Evolutionary conservation across 306 rosid genomes (phyloP).

Genomic region (Spatholobus suberectus): DNA sequence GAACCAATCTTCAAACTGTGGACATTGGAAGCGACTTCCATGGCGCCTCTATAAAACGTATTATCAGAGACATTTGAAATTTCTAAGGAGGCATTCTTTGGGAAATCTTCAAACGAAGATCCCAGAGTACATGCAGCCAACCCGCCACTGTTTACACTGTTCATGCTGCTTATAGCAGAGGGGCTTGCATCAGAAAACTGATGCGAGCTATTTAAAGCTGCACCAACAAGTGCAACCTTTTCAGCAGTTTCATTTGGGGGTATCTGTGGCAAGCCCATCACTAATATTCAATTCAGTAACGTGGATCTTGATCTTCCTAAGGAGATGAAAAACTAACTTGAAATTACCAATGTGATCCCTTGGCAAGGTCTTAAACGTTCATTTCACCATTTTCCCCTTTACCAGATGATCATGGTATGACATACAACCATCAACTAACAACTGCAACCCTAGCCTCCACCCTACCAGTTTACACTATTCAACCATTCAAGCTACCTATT

Average conservation of each 20-base stretch:
- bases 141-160: constrained; percentile 47
- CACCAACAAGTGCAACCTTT: constrained; percentile 52
- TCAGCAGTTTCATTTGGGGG: constrained; percentile 65
- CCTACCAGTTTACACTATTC: constrained; percentile 9
- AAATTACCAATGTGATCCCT: constrained; percentile 37
- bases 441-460: constrained; percentile 31
- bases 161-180: constrained; percentile 58
- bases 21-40: constrained; percentile 70
- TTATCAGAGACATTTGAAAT: constrained; percentile 55
- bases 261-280: constrained; percentile 92
- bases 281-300: constrained; percentile 31
- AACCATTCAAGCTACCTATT: constrained; percentile 24
- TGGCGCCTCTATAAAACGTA: constrained; percentile 56
- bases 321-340: constrained; percentile 24
- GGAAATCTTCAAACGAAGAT: constrained; percentile 62
- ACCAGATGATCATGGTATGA: constrained; percentile 35
- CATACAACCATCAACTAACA: constrained; percentile 24
- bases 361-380: constrained; percentile 24
- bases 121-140: constrained; percentile 47
- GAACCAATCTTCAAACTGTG: constrained; percentile 67
- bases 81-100: constrained; percentile 56
- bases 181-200: constrained; percentile 63
- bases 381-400: constrained; percentile 25
- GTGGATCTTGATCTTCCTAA: constrained; percentile 24
- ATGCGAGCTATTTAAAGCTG: constrained; percentile 64